Conservation (phyloP, 1,139 yeast species). For the Debaryomycetaceae sp. region DNA sequence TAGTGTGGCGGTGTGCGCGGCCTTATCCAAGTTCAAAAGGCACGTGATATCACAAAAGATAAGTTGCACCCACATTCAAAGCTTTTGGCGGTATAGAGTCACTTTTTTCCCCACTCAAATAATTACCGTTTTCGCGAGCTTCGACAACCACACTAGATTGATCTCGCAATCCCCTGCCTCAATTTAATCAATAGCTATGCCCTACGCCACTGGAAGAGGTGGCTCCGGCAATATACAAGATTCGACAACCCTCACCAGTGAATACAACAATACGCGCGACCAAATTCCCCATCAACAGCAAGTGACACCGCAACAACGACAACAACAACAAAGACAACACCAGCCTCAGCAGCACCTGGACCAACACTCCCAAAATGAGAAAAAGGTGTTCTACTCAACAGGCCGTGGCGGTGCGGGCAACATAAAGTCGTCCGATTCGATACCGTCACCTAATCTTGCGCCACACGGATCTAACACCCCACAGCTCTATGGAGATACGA, state of each 20-base stretch:
- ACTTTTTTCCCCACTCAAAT: too few species aligned
- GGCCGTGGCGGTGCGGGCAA: slow-evolving; percentile 86
- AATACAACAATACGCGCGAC: slow-evolving; percentile 15
- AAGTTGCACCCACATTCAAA: too few species aligned
- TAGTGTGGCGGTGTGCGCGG: too few species aligned
- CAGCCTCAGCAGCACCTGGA: slow-evolving; percentile 4
- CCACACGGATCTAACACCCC: slow-evolving; percentile 68
- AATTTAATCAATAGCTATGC: too few species aligned
- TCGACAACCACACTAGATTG: too few species aligned
- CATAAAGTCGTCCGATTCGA: slow-evolving; percentile 41
- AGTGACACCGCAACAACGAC: neutral
- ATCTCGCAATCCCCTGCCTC: too few species aligned
- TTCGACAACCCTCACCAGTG: slow-evolving; percentile 17
- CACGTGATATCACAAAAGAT: too few species aligned
- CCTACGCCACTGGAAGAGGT: slow-evolving; percentile 34
- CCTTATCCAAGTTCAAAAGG: too few species aligned
- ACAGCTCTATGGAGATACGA: slow-evolving; percentile 49
- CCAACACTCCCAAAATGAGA: slow-evolving; percentile 12
- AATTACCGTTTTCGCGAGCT: too few species aligned
- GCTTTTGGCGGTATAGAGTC: too few species aligned
- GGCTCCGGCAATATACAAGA: slow-evolving; percentile 36
- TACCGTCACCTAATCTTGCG: slow-evolving; percentile 51
- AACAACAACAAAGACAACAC: slow-evolving; percentile 2
- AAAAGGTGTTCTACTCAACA: slow-evolving; percentile 49
- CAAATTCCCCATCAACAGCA: slow-evolving; percentile 3